Conservation (phyloP, 768 basidiomycete genomes). For the Brasilioporus rufonigricans region DNA sequence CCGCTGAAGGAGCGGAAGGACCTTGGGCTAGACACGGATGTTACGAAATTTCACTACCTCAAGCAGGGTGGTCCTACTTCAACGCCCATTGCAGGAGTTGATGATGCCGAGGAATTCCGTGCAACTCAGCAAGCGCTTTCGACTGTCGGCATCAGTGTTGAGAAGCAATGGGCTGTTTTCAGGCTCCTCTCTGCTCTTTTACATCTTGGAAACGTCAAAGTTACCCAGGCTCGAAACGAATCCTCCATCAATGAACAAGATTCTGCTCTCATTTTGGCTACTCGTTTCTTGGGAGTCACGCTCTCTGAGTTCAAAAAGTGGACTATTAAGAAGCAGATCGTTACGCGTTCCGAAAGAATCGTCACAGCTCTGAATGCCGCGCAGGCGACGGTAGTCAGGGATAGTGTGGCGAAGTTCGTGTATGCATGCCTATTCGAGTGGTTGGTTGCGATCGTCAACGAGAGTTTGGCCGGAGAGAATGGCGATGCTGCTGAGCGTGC, state of each 20-base stretch:
- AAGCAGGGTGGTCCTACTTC: constrained; percentile 90
- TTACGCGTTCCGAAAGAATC: constrained; percentile 94
- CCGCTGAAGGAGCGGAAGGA: constrained; percentile 95
- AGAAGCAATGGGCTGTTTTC: constrained; percentile 98
- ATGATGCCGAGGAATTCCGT: constrained; percentile 95
- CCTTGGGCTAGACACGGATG: constrained; percentile 82
- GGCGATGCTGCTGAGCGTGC: constrained; percentile 87
- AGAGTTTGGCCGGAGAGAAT: constrained; percentile 92
- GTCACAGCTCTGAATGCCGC: constrained; percentile 80
- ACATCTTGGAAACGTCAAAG: constrained; percentile 97
- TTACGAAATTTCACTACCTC: constrained; percentile 86
- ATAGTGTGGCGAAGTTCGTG: constrained; percentile 97
- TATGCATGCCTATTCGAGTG: constrained; percentile 99
- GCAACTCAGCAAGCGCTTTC: constrained; percentile 92
- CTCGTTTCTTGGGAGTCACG: constrained; percentile 87
- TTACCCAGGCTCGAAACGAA: constrained; percentile 78
- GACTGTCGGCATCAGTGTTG: constrained; percentile 95
- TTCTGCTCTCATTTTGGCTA: constrained; percentile 73
- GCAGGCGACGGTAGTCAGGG: constrained; percentile 91
- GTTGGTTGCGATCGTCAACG: constrained; percentile 96
- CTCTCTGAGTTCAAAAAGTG: constrained; percentile 96
- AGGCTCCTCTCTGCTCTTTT: constrained; percentile 88
- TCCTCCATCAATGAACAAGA: constrained; percentile 84
- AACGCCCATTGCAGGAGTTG: constrained; percentile 86
- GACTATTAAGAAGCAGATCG: constrained; percentile 97